Conservation (phyloP, 495 filamentous ascomycete genomes). For the Darksidea phi region DNA sequence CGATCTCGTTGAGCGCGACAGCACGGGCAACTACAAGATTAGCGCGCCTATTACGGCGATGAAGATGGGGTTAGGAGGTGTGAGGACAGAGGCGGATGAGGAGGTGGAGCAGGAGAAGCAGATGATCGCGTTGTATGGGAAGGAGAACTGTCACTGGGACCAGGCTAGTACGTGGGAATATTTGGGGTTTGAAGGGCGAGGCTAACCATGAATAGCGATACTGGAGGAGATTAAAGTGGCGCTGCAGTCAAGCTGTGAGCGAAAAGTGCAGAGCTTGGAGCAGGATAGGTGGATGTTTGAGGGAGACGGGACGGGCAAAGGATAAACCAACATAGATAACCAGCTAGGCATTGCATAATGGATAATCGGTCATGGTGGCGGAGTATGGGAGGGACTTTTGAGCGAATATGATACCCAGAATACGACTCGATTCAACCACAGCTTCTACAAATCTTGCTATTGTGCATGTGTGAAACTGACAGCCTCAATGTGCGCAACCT, state of each 20-base stretch:
- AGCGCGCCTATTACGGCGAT: conserved; percentile 56
- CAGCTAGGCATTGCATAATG: too few species aligned
- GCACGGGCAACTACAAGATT: conserved; percentile 61
- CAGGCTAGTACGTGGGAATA: conserved; percentile 58
- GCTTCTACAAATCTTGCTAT: too few species aligned
- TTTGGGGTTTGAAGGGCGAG: too few species aligned
- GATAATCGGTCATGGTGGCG: too few species aligned
- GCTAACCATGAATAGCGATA: conserved; percentile 33
- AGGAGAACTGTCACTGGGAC: conserved; percentile 59
- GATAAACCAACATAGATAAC: background rate
- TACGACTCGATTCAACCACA: too few species aligned
- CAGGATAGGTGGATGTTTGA: conserved; percentile 95
- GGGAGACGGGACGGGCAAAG: conserved; percentile 51
- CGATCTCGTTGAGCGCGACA: conserved; percentile 74
- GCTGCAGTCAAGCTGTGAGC: conserved; percentile 67
- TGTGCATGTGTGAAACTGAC: too few species aligned
- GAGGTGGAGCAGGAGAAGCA: conserved; percentile 54
- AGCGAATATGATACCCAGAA: too few species aligned
- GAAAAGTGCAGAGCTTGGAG: conserved; percentile 67
- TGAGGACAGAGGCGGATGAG: conserved; percentile 31
- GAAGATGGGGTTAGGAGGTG: background rate
- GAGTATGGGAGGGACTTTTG: too few species aligned
- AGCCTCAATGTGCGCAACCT: too few species aligned
- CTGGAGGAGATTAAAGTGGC: conserved; percentile 66
- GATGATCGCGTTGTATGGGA: conserved; percentile 47